Conservation (phyloP, 805 yeast species). For the Monosporozyma aerobia region DNA sequence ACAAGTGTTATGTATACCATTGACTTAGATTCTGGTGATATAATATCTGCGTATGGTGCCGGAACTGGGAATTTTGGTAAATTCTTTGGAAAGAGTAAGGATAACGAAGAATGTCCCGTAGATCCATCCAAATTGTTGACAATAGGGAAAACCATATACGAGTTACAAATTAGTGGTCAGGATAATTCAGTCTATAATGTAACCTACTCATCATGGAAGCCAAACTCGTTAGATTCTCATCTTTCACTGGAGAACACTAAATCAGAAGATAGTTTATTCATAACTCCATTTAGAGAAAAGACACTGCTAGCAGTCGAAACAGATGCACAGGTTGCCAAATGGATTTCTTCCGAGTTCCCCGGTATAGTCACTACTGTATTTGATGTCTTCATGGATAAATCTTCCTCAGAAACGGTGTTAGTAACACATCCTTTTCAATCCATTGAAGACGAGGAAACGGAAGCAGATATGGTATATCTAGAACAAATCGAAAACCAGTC, state of each 20-base stretch:
- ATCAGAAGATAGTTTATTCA: conserved; percentile 64
- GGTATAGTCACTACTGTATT: conserved; percentile 68
- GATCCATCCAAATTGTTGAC: conserved; percentile 28
- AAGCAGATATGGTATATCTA: conserved; percentile 49
- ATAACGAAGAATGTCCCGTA: conserved; percentile 4
- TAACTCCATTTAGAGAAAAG: conserved; percentile 77
- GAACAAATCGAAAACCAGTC: conserved; percentile 53
- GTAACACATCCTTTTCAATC: conserved; percentile 59
- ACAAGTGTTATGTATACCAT: conserved; percentile 67
- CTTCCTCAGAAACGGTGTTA: conserved; percentile 35
- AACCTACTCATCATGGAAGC: conserved; percentile 83
- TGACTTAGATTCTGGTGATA: conserved; percentile 64
- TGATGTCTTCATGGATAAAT: conserved; percentile 46
- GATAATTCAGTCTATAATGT: conserved; percentile 73
- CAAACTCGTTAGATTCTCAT: conserved; percentile 66
- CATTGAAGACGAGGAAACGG: conserved; percentile 11
- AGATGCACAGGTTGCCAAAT: conserved; percentile 58
- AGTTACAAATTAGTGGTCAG: conserved; percentile 66
- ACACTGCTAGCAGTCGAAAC: conserved; percentile 69
- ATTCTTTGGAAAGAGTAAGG: conserved; percentile 7
- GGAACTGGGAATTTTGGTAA: conserved; percentile 28
- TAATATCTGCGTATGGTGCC: conserved; percentile 61
- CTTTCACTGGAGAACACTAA: conserved; percentile 40
- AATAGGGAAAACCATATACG: conserved; percentile 66
- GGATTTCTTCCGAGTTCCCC: conserved; percentile 65